Conservation (phyloP, 345 rosid genomes). For the Hibiscus tridactylites region DNA sequence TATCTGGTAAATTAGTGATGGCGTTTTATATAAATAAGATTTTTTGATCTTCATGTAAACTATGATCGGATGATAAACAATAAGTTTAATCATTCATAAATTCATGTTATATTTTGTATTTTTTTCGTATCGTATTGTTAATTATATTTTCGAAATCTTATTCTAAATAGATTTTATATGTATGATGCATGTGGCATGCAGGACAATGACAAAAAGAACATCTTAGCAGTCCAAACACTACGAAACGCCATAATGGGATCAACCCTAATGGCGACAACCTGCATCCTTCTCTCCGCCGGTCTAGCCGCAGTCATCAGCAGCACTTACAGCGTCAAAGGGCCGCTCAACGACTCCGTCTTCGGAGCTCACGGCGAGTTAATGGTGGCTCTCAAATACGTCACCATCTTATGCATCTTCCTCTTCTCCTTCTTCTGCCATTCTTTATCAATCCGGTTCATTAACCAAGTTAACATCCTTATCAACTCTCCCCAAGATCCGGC, state of each 20-base stretch:
- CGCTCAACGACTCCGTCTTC: slow-evolving; percentile 57
- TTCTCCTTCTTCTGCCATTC: slow-evolving; percentile 86
- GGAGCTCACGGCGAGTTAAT: slow-evolving; percentile 88
- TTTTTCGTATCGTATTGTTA: no score
- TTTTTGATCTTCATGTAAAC: no score
- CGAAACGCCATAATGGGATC: slow-evolving; percentile 93
- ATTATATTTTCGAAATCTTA: no score
- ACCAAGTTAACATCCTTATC: slow-evolving; percentile 81
- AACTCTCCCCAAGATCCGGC: slow-evolving; percentile 44
- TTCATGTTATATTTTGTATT: no score
- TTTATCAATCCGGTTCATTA: slow-evolving; percentile 62
- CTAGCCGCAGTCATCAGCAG: slow-evolving; percentile 89
- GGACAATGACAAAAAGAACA: slow-evolving; percentile 94
- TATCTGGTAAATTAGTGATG: no score
- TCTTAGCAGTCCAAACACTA: slow-evolving; percentile 77
- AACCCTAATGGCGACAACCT: slow-evolving; percentile 92
- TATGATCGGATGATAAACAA: no score
- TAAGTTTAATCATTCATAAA: no score
- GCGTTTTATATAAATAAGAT: no score
- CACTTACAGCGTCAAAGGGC: slow-evolving; percentile 79
- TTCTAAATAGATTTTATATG: background rate
- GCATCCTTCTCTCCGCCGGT: slow-evolving; percentile 77
- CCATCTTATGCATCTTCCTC: slow-evolving; percentile 57
- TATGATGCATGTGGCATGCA: slow-evolving; percentile 10
- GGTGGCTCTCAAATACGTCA: slow-evolving; percentile 74